Percentiles rank a stretch among this genome's conserved stretches.
Evolutionary conservation across 306 rosid species (phyloP).

Genomic region (Lotus japonicus): DNA sequence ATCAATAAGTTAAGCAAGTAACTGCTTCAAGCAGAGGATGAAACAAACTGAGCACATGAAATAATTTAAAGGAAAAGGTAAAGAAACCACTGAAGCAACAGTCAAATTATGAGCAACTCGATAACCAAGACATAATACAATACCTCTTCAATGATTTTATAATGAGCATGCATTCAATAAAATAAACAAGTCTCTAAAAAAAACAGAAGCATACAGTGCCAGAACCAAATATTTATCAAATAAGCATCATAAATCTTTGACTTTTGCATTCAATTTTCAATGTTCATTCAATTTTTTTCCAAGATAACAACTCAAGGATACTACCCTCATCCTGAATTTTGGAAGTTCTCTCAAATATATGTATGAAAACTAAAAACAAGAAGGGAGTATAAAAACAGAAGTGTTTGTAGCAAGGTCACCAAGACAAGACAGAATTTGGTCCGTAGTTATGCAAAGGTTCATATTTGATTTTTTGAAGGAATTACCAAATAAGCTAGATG

Average conservation of each 20-base stretch:
- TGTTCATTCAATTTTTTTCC: background rate
- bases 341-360: background rate
- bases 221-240: conserved; percentile 6
- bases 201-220: background rate
- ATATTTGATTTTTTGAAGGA: background rate
- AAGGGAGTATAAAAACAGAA: background rate
- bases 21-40: conserved; percentile 11
- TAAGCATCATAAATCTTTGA: background rate
- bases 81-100: background rate
- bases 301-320: background rate
- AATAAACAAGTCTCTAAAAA: background rate
- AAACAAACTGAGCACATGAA: background rate
- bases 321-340: background rate
- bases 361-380: background rate
- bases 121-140: background rate
- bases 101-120: background rate
- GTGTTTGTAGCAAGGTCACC: background rate
- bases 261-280: conserved; percentile 5
- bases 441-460: background rate
- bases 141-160: background rate
- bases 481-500: background rate
- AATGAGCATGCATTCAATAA: background rate
- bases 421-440: conserved; percentile 22
- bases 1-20: background rate
- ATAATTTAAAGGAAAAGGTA: background rate